Base-by-base conservation (phyloP, 352 stramenopile species). In the Phytopythium aichiense region DNA sequence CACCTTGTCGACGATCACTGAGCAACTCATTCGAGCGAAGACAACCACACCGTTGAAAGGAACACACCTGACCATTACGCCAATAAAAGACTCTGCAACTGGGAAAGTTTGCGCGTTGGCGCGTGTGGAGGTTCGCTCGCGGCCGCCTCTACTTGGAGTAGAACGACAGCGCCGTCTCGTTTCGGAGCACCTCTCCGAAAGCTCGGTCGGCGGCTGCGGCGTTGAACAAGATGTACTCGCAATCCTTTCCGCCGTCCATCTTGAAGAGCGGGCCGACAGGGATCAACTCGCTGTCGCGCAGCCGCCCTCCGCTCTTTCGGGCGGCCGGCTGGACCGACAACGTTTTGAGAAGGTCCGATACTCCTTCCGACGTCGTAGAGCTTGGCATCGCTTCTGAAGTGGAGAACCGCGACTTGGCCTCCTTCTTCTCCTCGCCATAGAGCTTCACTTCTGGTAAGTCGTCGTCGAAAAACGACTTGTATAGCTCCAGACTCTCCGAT, bases 141-240 rank as follows among this genome's bases (percentile, higher is more conserved):
- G 31, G 40, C 2, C 16, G 40, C 16, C 1, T 46, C 63, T 59
- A 90, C 73, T 88, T 88, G n/a, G 77, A 74, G 67, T 91, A 88
- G 53, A 89, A 88, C 18, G 79, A 87, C 52, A 89, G 49, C 61
- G 89, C 82, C 13, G 78, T 88, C 61, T 91, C 85, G 69, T 88
- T 91, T 50, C 77, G 85, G 66, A 89, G 87, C 63, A 91, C 80
- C 33, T 92, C 76, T 3, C 81, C 79, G 52, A 94, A 92, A 13
- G 71, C 66, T 50, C 90, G 84, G 28, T 90, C 81, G 0, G 77
- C 81, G 23, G 84, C 79, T 16, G 76, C 65, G 65, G 90, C 80
- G 64, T 94, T 94, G 63, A 94, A 94, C 5, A 91, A 55, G 48
- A 94, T 92, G 46, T 90, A 92, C 56, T 94, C 84, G 20, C 84